phyloP scores from a whole-genome alignment of 2,329 filamentous ascomycete genomes.

The Coleophoma crateriformis region DNA sequence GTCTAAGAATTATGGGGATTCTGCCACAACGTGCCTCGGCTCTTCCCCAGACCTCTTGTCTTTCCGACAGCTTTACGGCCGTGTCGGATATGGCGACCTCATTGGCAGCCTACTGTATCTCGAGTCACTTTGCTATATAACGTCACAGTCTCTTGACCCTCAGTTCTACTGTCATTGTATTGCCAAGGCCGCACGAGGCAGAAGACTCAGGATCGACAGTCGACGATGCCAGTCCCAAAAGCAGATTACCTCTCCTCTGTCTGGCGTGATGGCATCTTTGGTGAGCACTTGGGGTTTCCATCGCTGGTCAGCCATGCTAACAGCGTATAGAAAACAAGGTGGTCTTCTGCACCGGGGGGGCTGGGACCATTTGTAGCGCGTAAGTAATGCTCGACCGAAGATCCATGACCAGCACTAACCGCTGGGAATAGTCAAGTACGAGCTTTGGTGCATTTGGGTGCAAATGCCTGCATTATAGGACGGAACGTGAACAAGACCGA shows the following conservation, averaged over 20 bases:
- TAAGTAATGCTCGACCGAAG: not conserved
- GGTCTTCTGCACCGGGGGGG: conserved; percentile 90
- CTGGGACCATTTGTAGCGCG: conserved; percentile 87
- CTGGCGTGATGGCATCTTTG: conserved; percentile 85
- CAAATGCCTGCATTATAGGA: conserved; percentile 90
- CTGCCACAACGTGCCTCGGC: not conserved
- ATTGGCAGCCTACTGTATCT: not conserved
- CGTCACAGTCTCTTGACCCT: not conserved
- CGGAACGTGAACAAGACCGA: conserved; percentile 88
- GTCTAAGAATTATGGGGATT: not conserved
- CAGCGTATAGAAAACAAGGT: conserved; percentile 69
- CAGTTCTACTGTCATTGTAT: not conserved
- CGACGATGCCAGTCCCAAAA: conserved; percentile 44
- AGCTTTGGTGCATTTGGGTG: conserved; percentile 84
- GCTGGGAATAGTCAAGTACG: conserved; percentile 58
- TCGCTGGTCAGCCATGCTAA: not conserved
- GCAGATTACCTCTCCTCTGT: conserved; percentile 74
- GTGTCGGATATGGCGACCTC: not conserved
- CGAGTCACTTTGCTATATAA: not conserved
- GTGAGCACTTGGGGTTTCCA: conserved; percentile 37
- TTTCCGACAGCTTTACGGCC: conserved; percentile 1
- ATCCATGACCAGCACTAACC: too few species aligned
- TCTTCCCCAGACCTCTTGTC: conserved; percentile 2
- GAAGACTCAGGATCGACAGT: not conserved
- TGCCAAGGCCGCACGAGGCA: conserved; percentile 4